phyloP scores from a whole-genome alignment of 345 rosid genomes.

The Nasturtium officinale region DNA sequence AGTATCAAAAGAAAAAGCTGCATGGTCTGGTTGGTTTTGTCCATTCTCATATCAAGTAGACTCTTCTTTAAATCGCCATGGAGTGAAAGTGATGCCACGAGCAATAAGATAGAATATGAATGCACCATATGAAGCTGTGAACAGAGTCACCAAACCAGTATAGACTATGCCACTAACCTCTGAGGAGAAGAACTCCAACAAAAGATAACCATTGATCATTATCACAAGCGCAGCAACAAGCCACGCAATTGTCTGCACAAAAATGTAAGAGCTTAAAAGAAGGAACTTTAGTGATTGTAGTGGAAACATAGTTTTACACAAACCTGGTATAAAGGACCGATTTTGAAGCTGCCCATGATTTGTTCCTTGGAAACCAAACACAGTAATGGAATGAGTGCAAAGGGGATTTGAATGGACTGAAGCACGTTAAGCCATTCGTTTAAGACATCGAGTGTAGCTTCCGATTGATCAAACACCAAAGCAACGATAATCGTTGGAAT shows the following conservation, averaged over 20 bases:
- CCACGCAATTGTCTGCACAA: constrained; percentile 69
- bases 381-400: constrained; percentile 85
- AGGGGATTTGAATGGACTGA: constrained; percentile 86
- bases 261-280: not conserved
- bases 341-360: constrained; percentile 82
- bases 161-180: constrained; percentile 59
- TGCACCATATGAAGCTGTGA: constrained; percentile 59
- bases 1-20: constrained; percentile 1
- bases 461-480: constrained; percentile 70
- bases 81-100: constrained; percentile 46
- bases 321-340: constrained; percentile 76
- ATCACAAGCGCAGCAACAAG: constrained; percentile 82
- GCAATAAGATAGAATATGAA: constrained; percentile 74
- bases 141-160: constrained; percentile 42
- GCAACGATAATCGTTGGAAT: constrained; percentile 87
- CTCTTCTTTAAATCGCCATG: constrained; percentile 41
- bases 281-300: not conserved
- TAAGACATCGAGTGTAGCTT: constrained; percentile 65
- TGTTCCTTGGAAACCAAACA: constrained; percentile 82
- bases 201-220: constrained; percentile 79
- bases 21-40: constrained; percentile 13
- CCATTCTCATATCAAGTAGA: constrained; percentile 27
- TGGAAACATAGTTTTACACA: constrained; percentile 2
- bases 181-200: constrained; percentile 67
- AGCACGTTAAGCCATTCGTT: constrained; percentile 95